These are phyloP conservation scores for Bretschneidera sinensis DNA, from an alignment of 345 rosid species.

Conservation along the genomic window DNA sequence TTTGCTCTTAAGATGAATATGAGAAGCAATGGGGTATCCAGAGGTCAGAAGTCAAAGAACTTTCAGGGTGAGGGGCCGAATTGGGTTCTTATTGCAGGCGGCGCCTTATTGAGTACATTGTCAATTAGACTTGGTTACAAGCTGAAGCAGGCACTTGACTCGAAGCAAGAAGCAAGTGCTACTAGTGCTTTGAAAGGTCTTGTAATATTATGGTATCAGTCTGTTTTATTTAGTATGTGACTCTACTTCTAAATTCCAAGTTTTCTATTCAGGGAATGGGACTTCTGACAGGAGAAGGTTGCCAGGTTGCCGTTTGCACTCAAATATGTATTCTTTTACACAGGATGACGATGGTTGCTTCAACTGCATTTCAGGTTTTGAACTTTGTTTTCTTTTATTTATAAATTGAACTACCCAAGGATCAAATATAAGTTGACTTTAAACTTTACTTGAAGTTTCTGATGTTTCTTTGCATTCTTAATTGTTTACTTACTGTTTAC, in stretches of 20 bases:
- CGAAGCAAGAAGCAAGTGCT: conserved; percentile 45
- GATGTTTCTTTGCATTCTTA: too few relatives aligned
- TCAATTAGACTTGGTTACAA: conserved; percentile 87
- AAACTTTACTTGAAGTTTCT: too few relatives aligned
- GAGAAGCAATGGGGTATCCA: conserved; percentile 40
- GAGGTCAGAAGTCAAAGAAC: conserved; percentile 42
- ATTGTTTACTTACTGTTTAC: too few relatives aligned
- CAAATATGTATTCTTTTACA: conserved; percentile 45
- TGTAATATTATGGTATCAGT: conserved; percentile 9
- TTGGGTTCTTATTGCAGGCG: conserved; percentile 92
- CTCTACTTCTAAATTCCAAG: background rate
- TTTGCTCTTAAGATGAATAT: conserved; percentile 55
- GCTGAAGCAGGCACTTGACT: conserved; percentile 68
- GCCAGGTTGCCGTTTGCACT: conserved; percentile 34
- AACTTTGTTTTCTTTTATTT: conserved; percentile 5
- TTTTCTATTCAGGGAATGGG: conserved; percentile 32
- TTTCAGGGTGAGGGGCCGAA: conserved; percentile 65
- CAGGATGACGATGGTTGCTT: conserved; percentile 51
- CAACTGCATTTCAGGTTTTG: conserved; percentile 51
- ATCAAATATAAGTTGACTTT: background rate
- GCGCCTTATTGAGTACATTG: conserved; percentile 89
- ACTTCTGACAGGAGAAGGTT: conserved; percentile 42
- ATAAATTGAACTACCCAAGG: conserved; percentile 4
- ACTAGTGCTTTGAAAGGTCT: conserved; percentile 38
- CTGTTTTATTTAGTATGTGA: background rate